Percentiles rank a stretch among this genome's conserved stretches.
These are phyloP conservation scores for Paramarasmius palmivorus DNA, from an alignment of 1,284 basidiomycete species.

Conservation along the genomic window DNA sequence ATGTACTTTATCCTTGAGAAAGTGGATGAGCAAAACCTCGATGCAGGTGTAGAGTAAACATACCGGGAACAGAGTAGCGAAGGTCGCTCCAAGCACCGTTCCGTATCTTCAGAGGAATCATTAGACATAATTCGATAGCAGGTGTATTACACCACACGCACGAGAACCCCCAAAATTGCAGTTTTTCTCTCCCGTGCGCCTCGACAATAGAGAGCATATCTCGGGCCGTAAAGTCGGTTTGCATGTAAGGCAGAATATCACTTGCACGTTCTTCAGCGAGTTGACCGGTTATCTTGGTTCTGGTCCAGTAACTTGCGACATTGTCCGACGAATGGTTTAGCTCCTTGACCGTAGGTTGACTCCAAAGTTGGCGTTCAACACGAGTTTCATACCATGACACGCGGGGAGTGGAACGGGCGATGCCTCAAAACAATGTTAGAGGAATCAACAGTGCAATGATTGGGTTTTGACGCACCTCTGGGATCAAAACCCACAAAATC, in stretches of 20 bases:
- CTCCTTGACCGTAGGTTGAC: slow-evolving; percentile 20
- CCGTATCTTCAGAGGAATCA: slow-evolving; percentile 40
- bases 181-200: slow-evolving; percentile 42
- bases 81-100: slow-evolving; percentile 43
- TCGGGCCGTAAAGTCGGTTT: slow-evolving; percentile 43
- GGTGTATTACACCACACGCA: slow-evolving; percentile 27
- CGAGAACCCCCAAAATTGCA: slow-evolving; percentile 57
- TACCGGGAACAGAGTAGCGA: slow-evolving; percentile 50
- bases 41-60: slow-evolving; percentile 14
- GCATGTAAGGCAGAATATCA: slow-evolving; percentile 36
- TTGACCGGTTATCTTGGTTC: slow-evolving; percentile 31
- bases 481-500: slow-evolving; percentile 55
- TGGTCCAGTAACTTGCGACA: slow-evolving; percentile 19
- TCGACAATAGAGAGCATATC: slow-evolving; percentile 51
- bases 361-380: too few species aligned
- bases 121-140: neutral
- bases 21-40: too few species aligned
- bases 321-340: slow-evolving; percentile 25
- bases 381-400: slow-evolving; percentile 24
- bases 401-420: slow-evolving; percentile 33
- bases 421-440: slow-evolving; percentile 20
- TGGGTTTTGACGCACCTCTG: slow-evolving; percentile 21
- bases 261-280: slow-evolving; percentile 31
- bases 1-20: slow-evolving; percentile 36
- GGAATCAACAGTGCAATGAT: too few species aligned